Evolutionary conservation across 129 eudicot genomes (phyloP), one percentile per base, ranked within the genome.

Genomic region (Dittrichia graveolens): DNA sequence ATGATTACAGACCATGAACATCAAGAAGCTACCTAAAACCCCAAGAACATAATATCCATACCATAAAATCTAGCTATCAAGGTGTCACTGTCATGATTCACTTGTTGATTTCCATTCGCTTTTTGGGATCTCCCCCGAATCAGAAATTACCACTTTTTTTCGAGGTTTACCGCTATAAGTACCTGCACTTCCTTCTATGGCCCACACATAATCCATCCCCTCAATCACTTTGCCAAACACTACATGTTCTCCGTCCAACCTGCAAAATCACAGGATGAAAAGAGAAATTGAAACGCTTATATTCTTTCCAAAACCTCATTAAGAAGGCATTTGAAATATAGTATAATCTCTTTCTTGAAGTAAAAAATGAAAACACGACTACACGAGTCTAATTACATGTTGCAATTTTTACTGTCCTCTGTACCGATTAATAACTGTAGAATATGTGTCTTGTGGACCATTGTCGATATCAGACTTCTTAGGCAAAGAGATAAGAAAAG

Each of bases 121-220:
- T 85, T 84, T 89, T 2, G 89, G 88, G 71, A 93, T 89, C 76
- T 93, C 95, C 38, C 96, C 96, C 0, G 95, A 87, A 75, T 93
- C 95, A 45, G 88, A 78, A 16, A 93, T 89, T 39, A 87, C 61
- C 10, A 93, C 96, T 72, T 93, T 93, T 75, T 93, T 93, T 77
- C 98, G 86, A 39, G 96, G 96, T 67, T 89, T 89, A 64, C 98
- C 95, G 45, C 92, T 87, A 72, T 93, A 89, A 6, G 98, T 93
- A 66, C 98, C 98, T 0, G 96, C 98, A 70, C 92, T 80, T 6
- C 98, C 98, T 59, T 93, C 98, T 53, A 93, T 86, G 15, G 86
- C 89, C 45, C 76, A 89, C 15, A 89, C 90, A 14, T 83, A 79
- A 72, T 86, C 92, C 92, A 89, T 89, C 53, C 96, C 92, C 59